These are phyloP conservation scores for Penicillium concentricum DNA, from an alignment of 2,329 filamentous ascomycete species.

Conservation along the genomic window DNA sequence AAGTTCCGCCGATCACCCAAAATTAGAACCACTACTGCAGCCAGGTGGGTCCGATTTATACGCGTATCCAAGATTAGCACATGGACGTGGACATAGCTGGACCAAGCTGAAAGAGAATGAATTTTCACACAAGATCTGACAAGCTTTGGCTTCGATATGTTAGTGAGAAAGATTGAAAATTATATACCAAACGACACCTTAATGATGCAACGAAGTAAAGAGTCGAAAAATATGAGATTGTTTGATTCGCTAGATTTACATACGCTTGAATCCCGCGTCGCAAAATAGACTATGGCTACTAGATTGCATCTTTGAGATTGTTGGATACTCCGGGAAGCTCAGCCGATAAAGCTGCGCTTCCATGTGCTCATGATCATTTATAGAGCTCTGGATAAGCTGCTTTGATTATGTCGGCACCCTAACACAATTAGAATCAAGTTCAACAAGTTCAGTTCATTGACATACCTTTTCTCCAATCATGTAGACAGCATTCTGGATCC, in stretches of 20 bases:
- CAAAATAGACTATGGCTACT: too few relatives aligned
- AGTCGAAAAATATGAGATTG: too few relatives aligned
- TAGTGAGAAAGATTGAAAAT: too few relatives aligned
- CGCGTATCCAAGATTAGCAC: not conserved
- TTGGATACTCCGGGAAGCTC: not conserved
- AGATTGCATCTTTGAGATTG: not conserved
- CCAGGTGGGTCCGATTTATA: not conserved
- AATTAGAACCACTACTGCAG: not conserved
- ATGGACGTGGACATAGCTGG: too few relatives aligned
- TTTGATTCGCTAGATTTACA: too few relatives aligned
- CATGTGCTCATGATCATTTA: not conserved
- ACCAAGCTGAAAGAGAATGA: too few relatives aligned
- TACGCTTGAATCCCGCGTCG: too few relatives aligned
- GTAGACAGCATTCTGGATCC: conserved; percentile 60
- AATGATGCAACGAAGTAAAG: too few relatives aligned
- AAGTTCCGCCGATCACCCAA: not conserved
- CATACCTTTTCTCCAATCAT: conserved; percentile 52
- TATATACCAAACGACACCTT: too few relatives aligned
- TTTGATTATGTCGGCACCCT: conserved; percentile 1
- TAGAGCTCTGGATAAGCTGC: not conserved
- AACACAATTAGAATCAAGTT: not conserved
- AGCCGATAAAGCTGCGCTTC: not conserved
- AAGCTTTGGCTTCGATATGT: too few relatives aligned
- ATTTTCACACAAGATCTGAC: too few relatives aligned
- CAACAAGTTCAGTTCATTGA: not conserved